These are phyloP conservation scores for Lactarius hatsudake DNA, from an alignment of 768 basidiomycete species.

Conservation along the genomic window DNA sequence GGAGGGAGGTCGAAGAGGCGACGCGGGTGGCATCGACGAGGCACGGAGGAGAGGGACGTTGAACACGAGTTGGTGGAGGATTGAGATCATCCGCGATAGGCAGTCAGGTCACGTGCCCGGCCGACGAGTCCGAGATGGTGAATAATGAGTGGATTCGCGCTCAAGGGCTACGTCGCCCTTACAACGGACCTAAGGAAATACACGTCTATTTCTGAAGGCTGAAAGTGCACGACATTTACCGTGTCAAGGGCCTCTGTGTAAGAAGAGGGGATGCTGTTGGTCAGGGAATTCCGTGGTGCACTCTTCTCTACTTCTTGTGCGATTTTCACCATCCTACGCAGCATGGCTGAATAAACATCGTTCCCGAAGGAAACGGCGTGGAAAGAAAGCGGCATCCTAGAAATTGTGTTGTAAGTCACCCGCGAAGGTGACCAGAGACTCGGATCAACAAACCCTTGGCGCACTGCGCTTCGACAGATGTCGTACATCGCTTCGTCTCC, in stretches of 20 bases:
- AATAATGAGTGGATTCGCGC: too few species aligned
- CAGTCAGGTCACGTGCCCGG: too few species aligned
- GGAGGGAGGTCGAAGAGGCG: too few species aligned
- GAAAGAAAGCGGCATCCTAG: conserved; percentile 53
- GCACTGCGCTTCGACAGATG: conserved; percentile 42
- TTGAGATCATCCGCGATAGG: too few species aligned
- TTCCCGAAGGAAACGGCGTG: conserved; percentile 56
- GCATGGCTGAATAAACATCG: conserved; percentile 27
- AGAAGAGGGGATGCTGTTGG: conserved; percentile 39
- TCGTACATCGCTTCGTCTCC: conserved; percentile 39
- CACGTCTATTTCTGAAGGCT: not conserved
- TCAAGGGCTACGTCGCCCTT: too few species aligned
- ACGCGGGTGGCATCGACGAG: too few species aligned
- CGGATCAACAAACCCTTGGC: conserved; percentile 40
- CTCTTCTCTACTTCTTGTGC: conserved; percentile 46
- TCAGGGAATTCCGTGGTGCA: conserved; percentile 41
- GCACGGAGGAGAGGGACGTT: too few species aligned
- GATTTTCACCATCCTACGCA: conserved; percentile 51
- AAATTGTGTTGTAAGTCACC: not conserved
- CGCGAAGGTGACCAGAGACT: not conserved
- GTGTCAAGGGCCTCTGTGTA: conserved; percentile 52
- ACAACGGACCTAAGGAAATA: conserved; percentile 41
- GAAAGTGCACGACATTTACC: conserved; percentile 33
- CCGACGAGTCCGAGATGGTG: too few species aligned
- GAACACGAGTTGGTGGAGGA: too few species aligned